Evolutionary conservation across 495 filamentous ascomycete species (phyloP).

Genomic region (Penicillium tannophilum): DNA sequence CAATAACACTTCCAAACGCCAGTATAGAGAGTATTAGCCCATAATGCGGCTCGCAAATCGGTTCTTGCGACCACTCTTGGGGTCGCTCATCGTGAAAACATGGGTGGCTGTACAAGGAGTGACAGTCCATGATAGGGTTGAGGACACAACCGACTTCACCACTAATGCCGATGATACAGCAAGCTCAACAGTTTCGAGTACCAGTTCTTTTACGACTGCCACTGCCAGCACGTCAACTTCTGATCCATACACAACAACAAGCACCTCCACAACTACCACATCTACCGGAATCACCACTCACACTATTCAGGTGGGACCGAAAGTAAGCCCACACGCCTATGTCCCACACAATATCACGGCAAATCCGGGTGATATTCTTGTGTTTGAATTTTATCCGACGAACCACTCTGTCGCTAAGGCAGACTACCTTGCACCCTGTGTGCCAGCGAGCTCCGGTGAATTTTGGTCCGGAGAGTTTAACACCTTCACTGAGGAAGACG

Average conservation of each 20-base stretch:
- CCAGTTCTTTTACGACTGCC: background rate
- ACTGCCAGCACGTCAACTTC: background rate
- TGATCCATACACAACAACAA: background rate
- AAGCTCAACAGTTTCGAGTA: background rate
- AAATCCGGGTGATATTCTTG: slow-evolving; percentile 54
- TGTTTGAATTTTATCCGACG: slow-evolving; percentile 62
- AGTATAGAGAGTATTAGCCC: background rate
- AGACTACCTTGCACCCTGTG: slow-evolving; percentile 58
- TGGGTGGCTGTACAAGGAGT: background rate
- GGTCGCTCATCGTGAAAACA: background rate
- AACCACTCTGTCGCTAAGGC: slow-evolving; percentile 65
- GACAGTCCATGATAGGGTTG: background rate
- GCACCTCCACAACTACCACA: background rate
- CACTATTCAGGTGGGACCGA: slow-evolving; percentile 52
- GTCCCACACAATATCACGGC: slow-evolving; percentile 55
- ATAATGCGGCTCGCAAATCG: background rate
- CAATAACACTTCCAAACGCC: background rate
- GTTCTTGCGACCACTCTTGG: background rate
- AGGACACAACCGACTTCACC: background rate
- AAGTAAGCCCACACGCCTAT: slow-evolving; percentile 48
- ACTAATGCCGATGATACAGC: background rate
- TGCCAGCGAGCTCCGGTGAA: slow-evolving; percentile 42
- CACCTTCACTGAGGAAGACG: slow-evolving; percentile 31
- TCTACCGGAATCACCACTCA: slow-evolving; percentile 37
- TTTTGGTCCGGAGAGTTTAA: slow-evolving; percentile 47